phyloP scores from a whole-genome alignment of 2,329 filamentous ascomycete genomes.

The Tetracladium maxilliforme region DNA sequence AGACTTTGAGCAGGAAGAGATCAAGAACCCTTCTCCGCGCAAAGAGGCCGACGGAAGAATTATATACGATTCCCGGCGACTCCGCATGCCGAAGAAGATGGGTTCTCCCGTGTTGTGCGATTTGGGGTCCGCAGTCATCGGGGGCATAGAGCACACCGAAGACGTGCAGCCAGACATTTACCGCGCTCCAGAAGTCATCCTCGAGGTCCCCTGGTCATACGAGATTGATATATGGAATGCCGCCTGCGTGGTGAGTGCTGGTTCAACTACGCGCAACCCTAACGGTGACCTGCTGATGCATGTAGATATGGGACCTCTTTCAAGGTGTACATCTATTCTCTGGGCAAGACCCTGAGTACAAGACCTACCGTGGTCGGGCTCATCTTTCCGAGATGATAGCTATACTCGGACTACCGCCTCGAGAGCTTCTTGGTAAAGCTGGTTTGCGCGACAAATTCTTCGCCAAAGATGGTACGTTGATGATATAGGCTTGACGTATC shows the following conservation, averaged over 20 bases:
- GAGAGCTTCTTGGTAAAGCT: no score
- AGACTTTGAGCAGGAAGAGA: conserved; percentile 23
- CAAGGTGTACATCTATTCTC: conserved; percentile 27
- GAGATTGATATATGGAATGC: conserved; percentile 36
- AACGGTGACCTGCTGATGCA: conserved; percentile 1
- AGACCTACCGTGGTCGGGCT: conserved; percentile 5
- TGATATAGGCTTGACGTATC: no score
- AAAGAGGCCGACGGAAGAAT: conserved; percentile 22
- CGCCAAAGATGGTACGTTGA: no score
- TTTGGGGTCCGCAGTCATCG: conserved; percentile 27
- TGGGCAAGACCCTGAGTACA: conserved; percentile 4
- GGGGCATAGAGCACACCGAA: conserved; percentile 16
- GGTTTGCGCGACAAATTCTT: no score
- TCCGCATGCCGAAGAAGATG: conserved; percentile 15
- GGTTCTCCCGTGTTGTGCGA: conserved; percentile 28
- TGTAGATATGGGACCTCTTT: conserved; percentile 32
- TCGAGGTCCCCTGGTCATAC: conserved; percentile 26
- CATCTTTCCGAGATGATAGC: conserved; percentile 8
- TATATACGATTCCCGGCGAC: conserved; percentile 25
- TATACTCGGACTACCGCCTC: conserved; percentile 6
- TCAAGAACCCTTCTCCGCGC: conserved; percentile 21
- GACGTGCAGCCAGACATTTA: conserved; percentile 25
- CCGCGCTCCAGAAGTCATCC: conserved; percentile 28
- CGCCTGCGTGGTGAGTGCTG: conserved; percentile 29
- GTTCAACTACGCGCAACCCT: no score